Evolutionary conservation across 768 basidiomycete genomes (phyloP), one percentile per base, ranked within the genome.

Genomic region (Leucosporidium scottii): DNA sequence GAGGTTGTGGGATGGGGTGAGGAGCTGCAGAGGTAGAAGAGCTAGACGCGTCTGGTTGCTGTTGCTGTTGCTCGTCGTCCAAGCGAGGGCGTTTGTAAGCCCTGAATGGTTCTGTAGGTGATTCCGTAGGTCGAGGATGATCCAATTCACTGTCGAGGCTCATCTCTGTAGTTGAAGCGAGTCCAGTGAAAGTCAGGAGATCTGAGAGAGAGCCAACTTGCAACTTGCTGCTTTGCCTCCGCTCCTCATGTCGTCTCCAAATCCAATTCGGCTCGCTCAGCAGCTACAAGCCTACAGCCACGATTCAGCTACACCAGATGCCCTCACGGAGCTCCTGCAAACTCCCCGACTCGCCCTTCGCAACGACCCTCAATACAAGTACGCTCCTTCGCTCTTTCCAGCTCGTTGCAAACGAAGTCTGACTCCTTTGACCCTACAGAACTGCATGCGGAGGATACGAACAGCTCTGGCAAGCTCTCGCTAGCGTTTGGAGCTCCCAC

Each of bases 21-120:
- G 39, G 39, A 44, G 15, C 39, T 12, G 39, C 7, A 2, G 39
- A 44, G 39, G 39, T 12, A 13, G 39, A 44, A 44, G 39, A 17
- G 34, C 5, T 34, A 6, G 39, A 44, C 39, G 39, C 39, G 39
- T 44, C 39, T 44, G 8, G 39, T 3, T 10, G 15, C 15, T 44
- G 39, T 3, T 10, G 15, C 15, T 44, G 39, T 13, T 44, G 8
- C 8, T 44, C 39, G 39, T 34, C 34, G 34, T 53, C 59, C n/a
- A 67, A 59, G 4, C 69, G 62, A 23, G 55, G 57, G 10, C 70
- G 70, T 23, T 71, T 71, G 10, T 56, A n/a, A 0, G 70, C 60
- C 8, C 59, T 62, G 21, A 21, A 18, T 56, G 13, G 30, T 23
- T 55, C 61, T 4, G 47, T 44, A 4, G 51, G 25, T 39, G 21